phyloP scores from a whole-genome alignment of 768 basidiomycete genomes.

The Mycena capillaripes region DNA sequence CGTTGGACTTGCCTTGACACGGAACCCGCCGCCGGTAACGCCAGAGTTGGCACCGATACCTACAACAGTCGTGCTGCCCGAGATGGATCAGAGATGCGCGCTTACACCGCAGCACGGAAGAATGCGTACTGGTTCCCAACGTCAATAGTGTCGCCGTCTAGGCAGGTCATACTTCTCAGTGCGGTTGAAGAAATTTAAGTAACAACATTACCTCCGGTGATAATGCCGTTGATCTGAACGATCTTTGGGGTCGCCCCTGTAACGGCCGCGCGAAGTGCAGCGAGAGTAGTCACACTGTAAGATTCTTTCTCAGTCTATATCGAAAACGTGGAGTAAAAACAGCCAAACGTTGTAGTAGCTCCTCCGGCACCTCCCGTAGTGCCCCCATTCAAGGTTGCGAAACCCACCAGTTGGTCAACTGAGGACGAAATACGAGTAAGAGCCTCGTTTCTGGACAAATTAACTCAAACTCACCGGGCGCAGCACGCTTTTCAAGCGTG shows the following conservation, averaged over 20 bases:
- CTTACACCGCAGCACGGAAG: not conserved
- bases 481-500: no score
- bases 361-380: no score
- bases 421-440: no score
- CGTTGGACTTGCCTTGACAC: constrained; percentile 28
- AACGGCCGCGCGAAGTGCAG: constrained; percentile 30
- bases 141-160: constrained; percentile 32
- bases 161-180: not conserved
- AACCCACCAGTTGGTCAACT: no score
- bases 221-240: constrained; percentile 32
- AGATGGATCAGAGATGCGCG: not conserved
- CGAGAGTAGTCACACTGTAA: constrained; percentile 31
- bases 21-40: constrained; percentile 34
- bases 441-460: no score
- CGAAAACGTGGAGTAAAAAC: no score
- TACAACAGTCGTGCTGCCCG: constrained; percentile 34
- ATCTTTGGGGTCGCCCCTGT: constrained; percentile 28
- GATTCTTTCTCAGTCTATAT: no score
- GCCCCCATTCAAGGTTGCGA: no score
- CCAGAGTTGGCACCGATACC: constrained; percentile 32
- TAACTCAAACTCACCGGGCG: no score
- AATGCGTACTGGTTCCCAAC: constrained; percentile 31
- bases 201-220: constrained; percentile 30
- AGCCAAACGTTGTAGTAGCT: no score
- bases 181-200: not conserved